These are phyloP conservation scores for Phytophthora kernoviae DNA, from an alignment of 352 stramenopile genomes.

Conservation along the genomic window DNA sequence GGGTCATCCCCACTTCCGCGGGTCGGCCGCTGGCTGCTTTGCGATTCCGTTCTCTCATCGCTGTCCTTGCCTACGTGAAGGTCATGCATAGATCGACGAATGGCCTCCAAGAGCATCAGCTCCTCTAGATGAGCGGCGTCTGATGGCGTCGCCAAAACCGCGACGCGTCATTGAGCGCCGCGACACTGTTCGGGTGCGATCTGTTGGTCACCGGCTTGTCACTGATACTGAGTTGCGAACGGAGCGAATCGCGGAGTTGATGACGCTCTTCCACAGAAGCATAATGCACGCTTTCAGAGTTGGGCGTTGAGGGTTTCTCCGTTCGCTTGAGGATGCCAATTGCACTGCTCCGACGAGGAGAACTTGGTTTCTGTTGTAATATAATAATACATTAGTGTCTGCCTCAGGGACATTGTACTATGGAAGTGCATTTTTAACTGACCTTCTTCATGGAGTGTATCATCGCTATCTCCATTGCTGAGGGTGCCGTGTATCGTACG, in stretches of 20 bases:
- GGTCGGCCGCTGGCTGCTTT: constrained; percentile 27
- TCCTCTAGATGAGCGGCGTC: constrained; percentile 73
- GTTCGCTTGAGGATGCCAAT: constrained; percentile 37
- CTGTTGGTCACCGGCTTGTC: constrained; percentile 56
- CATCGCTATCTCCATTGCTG: constrained; percentile 47
- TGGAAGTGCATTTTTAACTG: neutral
- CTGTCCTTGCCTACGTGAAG: constrained; percentile 46
- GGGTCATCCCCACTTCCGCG: constrained; percentile 19
- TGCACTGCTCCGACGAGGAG: constrained; percentile 36
- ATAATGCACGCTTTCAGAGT: constrained; percentile 39
- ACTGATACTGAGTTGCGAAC: constrained; percentile 70
- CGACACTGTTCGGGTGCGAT: constrained; percentile 48
- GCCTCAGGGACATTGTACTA: constrained; percentile 3
- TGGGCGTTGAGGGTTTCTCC: constrained; percentile 9
- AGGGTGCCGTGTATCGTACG: constrained; percentile 54
- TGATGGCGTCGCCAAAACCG: constrained; percentile 46
- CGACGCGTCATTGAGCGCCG: constrained; percentile 43
- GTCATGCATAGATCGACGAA: constrained; percentile 81
- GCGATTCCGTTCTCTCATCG: constrained; percentile 23
- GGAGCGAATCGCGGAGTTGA: constrained; percentile 74
- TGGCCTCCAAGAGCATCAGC: constrained; percentile 84
- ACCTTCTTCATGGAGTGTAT: constrained; percentile 48
- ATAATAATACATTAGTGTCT: too few species aligned
- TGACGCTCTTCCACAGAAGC: constrained; percentile 78
- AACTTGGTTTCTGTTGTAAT: constrained; percentile 30